Evolutionary conservation across 129 eudicot genomes (phyloP).

Genomic region (Flaveria ramosissima): DNA sequence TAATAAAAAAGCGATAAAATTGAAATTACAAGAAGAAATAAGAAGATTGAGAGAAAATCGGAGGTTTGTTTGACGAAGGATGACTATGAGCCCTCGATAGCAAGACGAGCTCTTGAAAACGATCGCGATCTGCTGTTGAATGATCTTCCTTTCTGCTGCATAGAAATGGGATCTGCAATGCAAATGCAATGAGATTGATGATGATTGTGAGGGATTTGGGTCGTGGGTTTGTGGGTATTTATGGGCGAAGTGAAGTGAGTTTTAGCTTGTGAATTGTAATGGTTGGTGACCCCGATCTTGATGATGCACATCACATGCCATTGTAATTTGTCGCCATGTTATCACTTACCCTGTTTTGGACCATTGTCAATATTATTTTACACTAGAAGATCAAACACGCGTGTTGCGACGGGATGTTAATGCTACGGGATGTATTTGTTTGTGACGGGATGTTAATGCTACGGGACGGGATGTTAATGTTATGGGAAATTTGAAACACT

Average conservation of each 20-base stretch:
- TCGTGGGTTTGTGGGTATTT: constrained; percentile 33
- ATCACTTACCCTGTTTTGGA: background rate
- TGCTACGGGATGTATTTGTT: too few relatives aligned
- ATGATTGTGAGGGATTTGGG: constrained; percentile 25
- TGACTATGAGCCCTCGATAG: constrained; percentile 78
- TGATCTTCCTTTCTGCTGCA: constrained; percentile 75
- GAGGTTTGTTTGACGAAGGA: background rate
- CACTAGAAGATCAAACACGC: too few relatives aligned
- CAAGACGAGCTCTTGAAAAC: constrained; percentile 81
- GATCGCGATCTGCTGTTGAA: constrained; percentile 70
- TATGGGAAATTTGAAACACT: too few relatives aligned
- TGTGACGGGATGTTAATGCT: too few relatives aligned
- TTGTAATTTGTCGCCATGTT: background rate
- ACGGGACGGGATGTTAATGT: too few relatives aligned
- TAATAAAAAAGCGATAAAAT: background rate
- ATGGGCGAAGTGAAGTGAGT: constrained; percentile 28
- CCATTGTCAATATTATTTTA: background rate
- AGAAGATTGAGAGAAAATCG: constrained; percentile 16
- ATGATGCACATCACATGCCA: background rate
- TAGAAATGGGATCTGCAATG: constrained; percentile 35
- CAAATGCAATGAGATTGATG: constrained; percentile 23
- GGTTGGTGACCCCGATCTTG: constrained; percentile 13
- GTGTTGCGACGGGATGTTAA: too few relatives aligned
- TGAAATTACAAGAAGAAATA: background rate
- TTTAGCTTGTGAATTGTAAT: background rate